Evolutionary conservation across 176 grass and related monocot species (phyloP), one percentile per base, ranked within the genome.

Genomic region (Phyllostachys edulis): DNA sequence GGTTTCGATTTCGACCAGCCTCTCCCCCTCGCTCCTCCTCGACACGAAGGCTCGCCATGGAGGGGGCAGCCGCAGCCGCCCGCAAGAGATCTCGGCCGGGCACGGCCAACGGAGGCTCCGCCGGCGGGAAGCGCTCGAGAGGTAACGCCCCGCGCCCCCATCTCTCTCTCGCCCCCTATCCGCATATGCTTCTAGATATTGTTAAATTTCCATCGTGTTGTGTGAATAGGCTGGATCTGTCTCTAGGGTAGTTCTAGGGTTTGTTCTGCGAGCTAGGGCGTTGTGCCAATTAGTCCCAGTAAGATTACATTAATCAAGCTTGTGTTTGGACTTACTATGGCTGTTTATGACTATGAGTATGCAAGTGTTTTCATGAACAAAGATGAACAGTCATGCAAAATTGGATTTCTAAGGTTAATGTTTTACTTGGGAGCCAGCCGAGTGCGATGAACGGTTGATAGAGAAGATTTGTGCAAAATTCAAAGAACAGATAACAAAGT

Each of bases 11-110:
- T 39, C 59, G 27, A 69, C 61, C 51, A 38, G 32, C 20, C 39
- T 20, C 27, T 55, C 67, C 62, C 26, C 26, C 20, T 6, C 24
- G 21, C 40, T 9, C 67, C 9, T 57, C 20, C 62, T 11, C 4
- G 67, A 71, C 72, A 54, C n/a, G 60, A 54, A 45, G 21, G 57
- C 67, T 67, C 67, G 51, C 68, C 85, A 95, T 95, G 93, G 93
- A 95, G 70, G 81, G 60, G 65, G 60, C 61, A 63, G 61, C 13
- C 17, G 38, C 59, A 38, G 9, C 60, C 23, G 79, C 82, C 57
- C 71, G 90, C 85, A 95, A 95, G 88, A 86, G 93, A 36, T 85
- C 60, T 37, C 77, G 93, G 16, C 47, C 23, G 50, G 90, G 88
- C 12, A 67, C 71, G 24, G 70, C 65, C 55, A 95, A 95, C 72